Conservation (phyloP, 1,139 yeast species). For the Nakaseomyces sp. region DNA sequence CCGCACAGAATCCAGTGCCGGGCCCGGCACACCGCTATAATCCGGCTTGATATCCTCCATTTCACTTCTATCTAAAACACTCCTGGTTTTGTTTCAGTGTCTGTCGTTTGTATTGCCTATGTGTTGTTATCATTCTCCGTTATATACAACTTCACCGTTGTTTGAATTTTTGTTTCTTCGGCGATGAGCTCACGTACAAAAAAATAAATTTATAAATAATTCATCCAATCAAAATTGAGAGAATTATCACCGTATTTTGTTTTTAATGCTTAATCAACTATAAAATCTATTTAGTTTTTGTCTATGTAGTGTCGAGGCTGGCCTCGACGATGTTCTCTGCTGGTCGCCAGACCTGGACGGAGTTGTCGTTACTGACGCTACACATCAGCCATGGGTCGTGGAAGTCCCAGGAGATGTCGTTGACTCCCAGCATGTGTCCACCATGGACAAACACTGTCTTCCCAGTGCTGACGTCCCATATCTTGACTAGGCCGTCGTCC, state of each 20-base stretch:
- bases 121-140: too few relatives aligned
- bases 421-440: constrained; percentile 84
- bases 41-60: constrained; percentile 20
- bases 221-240: neutral
- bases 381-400: constrained; percentile 72
- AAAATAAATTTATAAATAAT: too few relatives aligned
- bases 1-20: constrained; percentile 51
- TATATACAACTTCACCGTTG: too few relatives aligned
- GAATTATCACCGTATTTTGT: neutral
- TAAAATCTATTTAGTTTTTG: too few relatives aligned
- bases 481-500: constrained; percentile 55
- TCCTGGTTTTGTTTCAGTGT: neutral
- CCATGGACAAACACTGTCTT: constrained; percentile 63
- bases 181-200: too few relatives aligned
- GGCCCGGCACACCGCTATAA: constrained; percentile 43
- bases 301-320: too few relatives aligned
- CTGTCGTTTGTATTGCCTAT: neutral
- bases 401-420: constrained; percentile 82
- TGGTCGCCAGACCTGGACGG: constrained; percentile 80
- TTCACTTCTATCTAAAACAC: too few relatives aligned
- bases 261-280: too few relatives aligned
- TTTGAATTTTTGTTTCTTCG: too few relatives aligned
- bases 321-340: constrained; percentile 30
- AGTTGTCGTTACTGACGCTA: constrained; percentile 81
- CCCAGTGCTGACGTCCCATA: constrained; percentile 54